Evolutionary conservation across 2,329 filamentous ascomycete species (phyloP).

Genomic region (Aspergillus sp.): DNA sequence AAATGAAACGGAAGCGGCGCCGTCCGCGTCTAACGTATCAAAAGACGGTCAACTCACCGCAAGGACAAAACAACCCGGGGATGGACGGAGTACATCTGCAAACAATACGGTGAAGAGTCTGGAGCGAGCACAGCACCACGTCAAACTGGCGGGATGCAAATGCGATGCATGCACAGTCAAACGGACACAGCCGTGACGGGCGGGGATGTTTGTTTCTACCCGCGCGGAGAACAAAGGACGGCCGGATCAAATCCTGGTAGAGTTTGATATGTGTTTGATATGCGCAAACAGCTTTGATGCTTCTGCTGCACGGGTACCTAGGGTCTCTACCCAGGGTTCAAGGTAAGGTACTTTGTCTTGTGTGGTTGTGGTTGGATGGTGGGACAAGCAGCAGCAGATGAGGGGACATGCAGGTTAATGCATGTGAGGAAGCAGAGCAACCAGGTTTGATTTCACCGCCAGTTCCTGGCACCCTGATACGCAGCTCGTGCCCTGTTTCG

Average conservation of each 20-base stretch:
- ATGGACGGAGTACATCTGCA: neutral
- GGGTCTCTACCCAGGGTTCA: too few relatives aligned
- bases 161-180: neutral
- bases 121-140: neutral
- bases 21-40: neutral
- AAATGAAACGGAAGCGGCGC: neutral
- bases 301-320: neutral
- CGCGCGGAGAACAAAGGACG: neutral
- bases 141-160: neutral
- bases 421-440: neutral
- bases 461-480: neutral
- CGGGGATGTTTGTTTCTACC: neutral
- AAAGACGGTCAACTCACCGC: slow-evolving; percentile 5
- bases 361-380: neutral
- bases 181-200: neutral
- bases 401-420: slow-evolving; percentile 2
- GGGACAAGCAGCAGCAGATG: neutral
- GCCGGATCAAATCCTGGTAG: neutral
- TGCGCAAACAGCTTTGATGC: neutral
- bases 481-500: neutral
- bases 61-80: neutral
- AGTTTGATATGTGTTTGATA: neutral
- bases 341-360: neutral
- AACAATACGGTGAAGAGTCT: neutral
- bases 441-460: neutral